Percentiles rank a stretch among this genome's conserved stretches.
Evolutionary conservation across 1,284 basidiomycete species (phyloP).

Genomic region (Papiliotrema flavescens): DNA sequence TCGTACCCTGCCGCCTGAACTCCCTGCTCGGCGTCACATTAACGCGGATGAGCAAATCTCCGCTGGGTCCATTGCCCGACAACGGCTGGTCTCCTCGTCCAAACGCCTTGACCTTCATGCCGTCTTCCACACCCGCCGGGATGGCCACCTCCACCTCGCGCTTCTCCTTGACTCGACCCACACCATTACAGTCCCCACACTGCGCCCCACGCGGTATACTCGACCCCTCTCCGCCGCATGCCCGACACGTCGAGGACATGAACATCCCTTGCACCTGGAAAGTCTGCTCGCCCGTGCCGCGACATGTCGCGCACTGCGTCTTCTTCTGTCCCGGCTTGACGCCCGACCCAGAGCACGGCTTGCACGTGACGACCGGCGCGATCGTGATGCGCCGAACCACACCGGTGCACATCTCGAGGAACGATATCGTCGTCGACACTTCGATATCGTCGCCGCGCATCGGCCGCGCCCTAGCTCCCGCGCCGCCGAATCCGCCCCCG

Average conservation of each 20-base stretch:
- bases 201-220: slow-evolving; percentile 73
- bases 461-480: slow-evolving; percentile 53
- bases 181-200: slow-evolving; percentile 78
- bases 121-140: slow-evolving; percentile 92
- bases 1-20: slow-evolving; percentile 88
- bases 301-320: slow-evolving; percentile 73
- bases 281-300: slow-evolving; percentile 81
- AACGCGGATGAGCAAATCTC: slow-evolving; percentile 86
- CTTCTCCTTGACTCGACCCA: slow-evolving; percentile 79
- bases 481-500: slow-evolving; percentile 50
- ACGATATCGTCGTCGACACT: slow-evolving; percentile 69
- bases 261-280: slow-evolving; percentile 96
- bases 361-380: slow-evolving; percentile 79
- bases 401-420: slow-evolving; percentile 93
- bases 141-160: slow-evolving; percentile 80
- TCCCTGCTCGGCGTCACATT: slow-evolving; percentile 75
- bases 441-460: slow-evolving; percentile 80
- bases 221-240: slow-evolving; percentile 80
- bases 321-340: slow-evolving; percentile 84
- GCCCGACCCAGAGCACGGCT: slow-evolving; percentile 79
- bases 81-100: slow-evolving; percentile 83
- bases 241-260: slow-evolving; percentile 87
- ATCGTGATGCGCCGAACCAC: slow-evolving; percentile 72
- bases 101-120: slow-evolving; percentile 85
- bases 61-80: slow-evolving; percentile 67